Percentiles rank a stretch among this genome's conserved stretches.
phyloP scores from a whole-genome alignment of 768 basidiomycete genomes.

The Lyophyllum decastes region DNA sequence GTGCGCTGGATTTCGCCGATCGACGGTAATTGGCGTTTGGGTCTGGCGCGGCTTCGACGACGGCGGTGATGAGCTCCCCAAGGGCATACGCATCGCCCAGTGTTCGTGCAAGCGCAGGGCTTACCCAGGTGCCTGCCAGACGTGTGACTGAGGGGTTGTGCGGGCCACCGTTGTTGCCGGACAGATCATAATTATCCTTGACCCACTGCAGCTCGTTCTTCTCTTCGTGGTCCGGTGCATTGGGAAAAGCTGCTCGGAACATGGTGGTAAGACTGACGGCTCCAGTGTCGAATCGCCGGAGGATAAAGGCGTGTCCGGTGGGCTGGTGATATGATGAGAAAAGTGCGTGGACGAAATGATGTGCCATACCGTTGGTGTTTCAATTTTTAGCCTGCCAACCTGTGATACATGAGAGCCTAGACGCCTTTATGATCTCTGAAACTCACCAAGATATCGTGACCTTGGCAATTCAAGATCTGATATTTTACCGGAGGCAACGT shows the following conservation, averaged over 20 bases:
- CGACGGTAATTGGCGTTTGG: constrained; percentile 78
- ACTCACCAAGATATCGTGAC: constrained; percentile 69
- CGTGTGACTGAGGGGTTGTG: constrained; percentile 63
- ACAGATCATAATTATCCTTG: constrained; percentile 72
- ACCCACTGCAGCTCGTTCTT: constrained; percentile 83
- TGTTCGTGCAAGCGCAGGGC: constrained; percentile 59
- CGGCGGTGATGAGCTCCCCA: constrained; percentile 56
- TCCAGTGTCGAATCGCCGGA: constrained; percentile 90
- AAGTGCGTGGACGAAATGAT: constrained; percentile 9
- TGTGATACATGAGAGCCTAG: constrained; percentile 26
- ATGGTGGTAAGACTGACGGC: constrained; percentile 93
- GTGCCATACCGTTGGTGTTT: constrained; percentile 69
- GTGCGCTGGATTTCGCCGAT: constrained; percentile 37
- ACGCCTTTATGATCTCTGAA: not conserved
- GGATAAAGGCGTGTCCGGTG: constrained; percentile 87
- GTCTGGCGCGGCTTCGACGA: constrained; percentile 77
- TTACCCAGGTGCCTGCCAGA: constrained; percentile 90
- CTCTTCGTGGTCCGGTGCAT: constrained; percentile 75
- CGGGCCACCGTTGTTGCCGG: constrained; percentile 74
- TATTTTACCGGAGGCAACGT: constrained; percentile 79
- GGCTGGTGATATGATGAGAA: constrained; percentile 45
- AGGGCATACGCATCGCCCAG: constrained; percentile 73
- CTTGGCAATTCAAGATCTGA: constrained; percentile 87
- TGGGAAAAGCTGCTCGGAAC: constrained; percentile 94
- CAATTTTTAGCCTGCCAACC: constrained; percentile 89